Base-by-base conservation (phyloP, 2,329 filamentous ascomycete species). In the Apiospora kogelbergensis region DNA sequence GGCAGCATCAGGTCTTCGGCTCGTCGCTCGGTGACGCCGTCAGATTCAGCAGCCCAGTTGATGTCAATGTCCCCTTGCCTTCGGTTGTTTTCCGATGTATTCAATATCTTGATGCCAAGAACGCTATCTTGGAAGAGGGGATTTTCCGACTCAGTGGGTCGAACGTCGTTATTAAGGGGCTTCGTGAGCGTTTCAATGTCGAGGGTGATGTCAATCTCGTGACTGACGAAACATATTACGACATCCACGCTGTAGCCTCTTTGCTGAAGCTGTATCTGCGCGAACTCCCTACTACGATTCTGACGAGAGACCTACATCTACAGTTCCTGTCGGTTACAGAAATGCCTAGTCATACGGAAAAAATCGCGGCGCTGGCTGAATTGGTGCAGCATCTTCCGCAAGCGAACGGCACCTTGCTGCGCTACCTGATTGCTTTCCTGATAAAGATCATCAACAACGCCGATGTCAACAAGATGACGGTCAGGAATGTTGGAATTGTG, bases 141-240 rank as follows among this genome's bases (percentile, higher is more conserved):
- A 97, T 99, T 53, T 99, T 99, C 85, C 90, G 96, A 66, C 85
- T 99, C 53, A 98, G 95, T 79, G 96, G 96, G n/a, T 98, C 95
- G 0, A 98, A 97, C 77, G 88, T 97, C 68, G 91, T 97, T 65
- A 97, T 99, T 81, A 97, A 95, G 80, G 90, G 90, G 69, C 86
- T 99, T 57, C 92, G 93, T 71, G 95, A 98, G 78, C 91, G 95
- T 2, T 99, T 99, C 84, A 98, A 99, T 80, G 90, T 82, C 4
- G 95, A 99, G 82, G 92, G 95, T 63, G 96, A 99, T 77, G 88
- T 99, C 72, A 94, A 97, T 78, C 85, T 99, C 66, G 80, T 98
- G 33, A 88, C 87, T 2, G 95, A 95, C 70, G 91, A 92, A 65
- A 90, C 93, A 69, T 97, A 95, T 78, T 94, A 97, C 78, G 96